Conservation (phyloP, 495 filamentous ascomycete species). For the Schizothecium vesticola region DNA sequence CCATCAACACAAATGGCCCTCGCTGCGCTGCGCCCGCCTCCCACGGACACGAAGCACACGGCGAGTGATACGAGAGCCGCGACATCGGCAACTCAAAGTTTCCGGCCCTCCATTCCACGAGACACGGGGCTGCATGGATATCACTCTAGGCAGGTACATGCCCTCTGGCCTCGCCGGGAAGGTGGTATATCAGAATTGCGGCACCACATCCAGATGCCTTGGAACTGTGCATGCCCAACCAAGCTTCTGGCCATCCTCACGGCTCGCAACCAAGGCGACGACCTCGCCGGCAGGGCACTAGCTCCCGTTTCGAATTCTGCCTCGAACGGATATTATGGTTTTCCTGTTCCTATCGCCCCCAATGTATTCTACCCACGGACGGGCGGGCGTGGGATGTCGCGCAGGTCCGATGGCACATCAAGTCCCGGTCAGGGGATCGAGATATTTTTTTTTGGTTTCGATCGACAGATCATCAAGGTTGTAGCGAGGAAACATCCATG, state of each 20-base stretch:
- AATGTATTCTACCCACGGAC: not conserved
- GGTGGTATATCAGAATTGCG: not conserved
- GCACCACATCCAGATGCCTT: not conserved
- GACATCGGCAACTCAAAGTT: not conserved
- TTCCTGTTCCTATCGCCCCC: not conserved
- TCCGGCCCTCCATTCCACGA: slow-evolving; percentile 7
- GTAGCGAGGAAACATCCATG: not conserved
- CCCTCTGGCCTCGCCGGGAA: not conserved
- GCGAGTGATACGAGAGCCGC: slow-evolving; percentile 11
- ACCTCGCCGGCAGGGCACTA: not conserved
- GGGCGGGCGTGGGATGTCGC: not conserved
- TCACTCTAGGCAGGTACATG: not conserved
- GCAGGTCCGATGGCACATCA: not conserved
- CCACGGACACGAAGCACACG: slow-evolving; percentile 14
- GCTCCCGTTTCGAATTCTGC: not conserved
- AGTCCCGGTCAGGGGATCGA: not conserved
- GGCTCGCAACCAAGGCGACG: not conserved
- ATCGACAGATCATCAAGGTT: not conserved
- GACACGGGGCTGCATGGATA: not conserved
- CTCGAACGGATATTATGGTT: not conserved
- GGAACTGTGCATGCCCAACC: not conserved
- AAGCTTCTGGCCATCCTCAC: not conserved
- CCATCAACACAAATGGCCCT: too few relatives aligned
- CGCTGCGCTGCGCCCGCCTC: not conserved
- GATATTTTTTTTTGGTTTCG: not conserved